phyloP scores from a whole-genome alignment of 805 yeast genomes.

The Metschnikowia santaceciliae region DNA sequence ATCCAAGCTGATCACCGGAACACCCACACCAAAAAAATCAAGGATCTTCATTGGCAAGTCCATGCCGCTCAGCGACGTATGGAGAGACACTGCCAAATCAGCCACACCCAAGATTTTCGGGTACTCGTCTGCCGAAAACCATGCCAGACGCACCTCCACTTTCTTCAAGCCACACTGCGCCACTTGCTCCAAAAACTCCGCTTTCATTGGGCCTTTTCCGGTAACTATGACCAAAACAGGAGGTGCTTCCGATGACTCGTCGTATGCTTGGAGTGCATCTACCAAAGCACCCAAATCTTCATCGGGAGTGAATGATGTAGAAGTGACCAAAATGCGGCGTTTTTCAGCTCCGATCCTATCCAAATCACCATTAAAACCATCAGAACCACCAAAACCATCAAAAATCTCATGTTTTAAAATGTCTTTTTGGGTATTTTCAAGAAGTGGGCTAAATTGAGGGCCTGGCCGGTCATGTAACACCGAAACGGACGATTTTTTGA shows the following conservation, averaged over 20 bases:
- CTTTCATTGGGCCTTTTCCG: conserved; percentile 87
- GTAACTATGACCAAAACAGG: conserved; percentile 75
- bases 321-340: conserved; percentile 71
- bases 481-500: conserved; percentile 43
- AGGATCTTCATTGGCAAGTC: conserved; percentile 97
- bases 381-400: conserved; percentile 3
- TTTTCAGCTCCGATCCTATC: background rate
- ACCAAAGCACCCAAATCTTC: conserved; percentile 76
- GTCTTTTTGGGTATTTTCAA: conserved; percentile 26
- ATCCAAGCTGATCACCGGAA: conserved; percentile 78
- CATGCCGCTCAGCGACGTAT: conserved; percentile 85
- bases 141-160: conserved; percentile 58
- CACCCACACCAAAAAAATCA: conserved; percentile 93
- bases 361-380: too few species aligned
- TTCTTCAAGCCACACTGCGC: conserved; percentile 39
- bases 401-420: conserved; percentile 25
- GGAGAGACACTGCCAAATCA: conserved; percentile 86
- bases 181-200: conserved; percentile 47
- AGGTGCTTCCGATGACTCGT: conserved; percentile 45
- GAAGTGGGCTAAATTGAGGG: conserved; percentile 54
- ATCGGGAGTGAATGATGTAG: conserved; percentile 95
- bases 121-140: conserved; percentile 79
- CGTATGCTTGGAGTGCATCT: conserved; percentile 63
- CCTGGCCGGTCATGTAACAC: conserved; percentile 89
- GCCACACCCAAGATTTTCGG: conserved; percentile 72